phyloP scores from a whole-genome alignment of 768 basidiomycete species.

The Cyathus striatus region DNA sequence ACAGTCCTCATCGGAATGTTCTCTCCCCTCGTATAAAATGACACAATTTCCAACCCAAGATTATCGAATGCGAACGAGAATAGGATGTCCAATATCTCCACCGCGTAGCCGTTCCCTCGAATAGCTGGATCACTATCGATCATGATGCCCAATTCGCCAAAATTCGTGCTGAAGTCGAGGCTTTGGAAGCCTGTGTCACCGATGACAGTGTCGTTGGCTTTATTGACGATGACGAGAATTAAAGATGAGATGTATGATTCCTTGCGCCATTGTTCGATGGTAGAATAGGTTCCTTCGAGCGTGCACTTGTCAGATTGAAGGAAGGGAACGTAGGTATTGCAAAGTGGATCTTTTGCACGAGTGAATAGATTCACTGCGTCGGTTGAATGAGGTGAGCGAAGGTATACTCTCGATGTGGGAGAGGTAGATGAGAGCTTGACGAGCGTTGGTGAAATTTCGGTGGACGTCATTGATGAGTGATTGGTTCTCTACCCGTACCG shows the following conservation, averaged over 20 bases:
- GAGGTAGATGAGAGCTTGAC: neutral
- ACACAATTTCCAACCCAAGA: slow-evolving; percentile 9
- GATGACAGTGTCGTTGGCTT: slow-evolving; percentile 9
- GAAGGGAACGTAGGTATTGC: slow-evolving; percentile 9
- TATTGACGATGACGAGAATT: slow-evolving; percentile 10
- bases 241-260: slow-evolving; percentile 9
- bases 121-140: slow-evolving; percentile 12
- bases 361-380: slow-evolving; percentile 11
- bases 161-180: slow-evolving; percentile 7
- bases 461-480: too few relatives aligned
- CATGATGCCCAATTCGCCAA: slow-evolving; percentile 14
- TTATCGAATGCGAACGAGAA: slow-evolving; percentile 15
- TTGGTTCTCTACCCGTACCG: too few relatives aligned
- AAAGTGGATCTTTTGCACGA: slow-evolving; percentile 13
- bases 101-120: slow-evolving; percentile 13
- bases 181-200: slow-evolving; percentile 12
- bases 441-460: too few relatives aligned
- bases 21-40: slow-evolving; percentile 9
- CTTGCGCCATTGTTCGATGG: slow-evolving; percentile 10
- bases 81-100: slow-evolving; percentile 12
- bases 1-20: slow-evolving; percentile 11
- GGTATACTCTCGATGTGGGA: slow-evolving; percentile 9
- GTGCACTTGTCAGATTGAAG: slow-evolving; percentile 10
- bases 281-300: slow-evolving; percentile 9
- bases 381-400: slow-evolving; percentile 11